Conservation (phyloP, 148 eudicot species). For the Drosera capensis region DNA sequence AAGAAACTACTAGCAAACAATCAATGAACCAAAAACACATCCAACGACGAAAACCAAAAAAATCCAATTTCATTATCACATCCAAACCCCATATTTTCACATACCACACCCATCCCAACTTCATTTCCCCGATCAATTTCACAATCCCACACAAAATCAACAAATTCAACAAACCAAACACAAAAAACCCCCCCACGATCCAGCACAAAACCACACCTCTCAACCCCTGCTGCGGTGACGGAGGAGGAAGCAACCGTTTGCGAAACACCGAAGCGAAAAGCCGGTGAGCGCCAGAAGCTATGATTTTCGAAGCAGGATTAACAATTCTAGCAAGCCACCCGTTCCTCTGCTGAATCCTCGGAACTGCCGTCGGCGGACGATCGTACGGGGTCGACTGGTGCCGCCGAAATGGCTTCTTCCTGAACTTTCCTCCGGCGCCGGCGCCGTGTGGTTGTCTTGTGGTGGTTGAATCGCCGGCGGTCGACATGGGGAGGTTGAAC, state of each 20-base stretch:
- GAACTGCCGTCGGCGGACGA: constrained; percentile 51
- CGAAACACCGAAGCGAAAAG: constrained; percentile 53
- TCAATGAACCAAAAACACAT: too few species aligned
- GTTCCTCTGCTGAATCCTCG: constrained; percentile 25
- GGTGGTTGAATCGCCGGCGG: constrained; percentile 11
- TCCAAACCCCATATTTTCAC: too few species aligned
- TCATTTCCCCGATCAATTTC: too few species aligned
- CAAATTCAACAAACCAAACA: too few species aligned
- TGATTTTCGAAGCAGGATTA: constrained; percentile 67
- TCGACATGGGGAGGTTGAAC: not conserved
- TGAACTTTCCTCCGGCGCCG: constrained; percentile 61
- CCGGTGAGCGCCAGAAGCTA: constrained; percentile 46
- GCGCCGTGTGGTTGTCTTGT: constrained; percentile 16
- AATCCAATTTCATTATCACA: too few species aligned
- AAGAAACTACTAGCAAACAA: too few species aligned
- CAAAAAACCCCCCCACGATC: too few species aligned
- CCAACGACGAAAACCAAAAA: too few species aligned
- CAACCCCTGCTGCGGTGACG: too few species aligned
- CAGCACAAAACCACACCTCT: too few species aligned
- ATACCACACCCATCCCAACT: too few species aligned
- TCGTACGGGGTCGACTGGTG: constrained; percentile 48
- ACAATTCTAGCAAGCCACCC: constrained; percentile 67
- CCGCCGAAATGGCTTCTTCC: constrained; percentile 23
- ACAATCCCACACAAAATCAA: too few species aligned
- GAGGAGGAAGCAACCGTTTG: constrained; percentile 52